Evolutionary conservation across 106 monocot genomes (phyloP).

Genomic region (Dendrobium nobile): DNA sequence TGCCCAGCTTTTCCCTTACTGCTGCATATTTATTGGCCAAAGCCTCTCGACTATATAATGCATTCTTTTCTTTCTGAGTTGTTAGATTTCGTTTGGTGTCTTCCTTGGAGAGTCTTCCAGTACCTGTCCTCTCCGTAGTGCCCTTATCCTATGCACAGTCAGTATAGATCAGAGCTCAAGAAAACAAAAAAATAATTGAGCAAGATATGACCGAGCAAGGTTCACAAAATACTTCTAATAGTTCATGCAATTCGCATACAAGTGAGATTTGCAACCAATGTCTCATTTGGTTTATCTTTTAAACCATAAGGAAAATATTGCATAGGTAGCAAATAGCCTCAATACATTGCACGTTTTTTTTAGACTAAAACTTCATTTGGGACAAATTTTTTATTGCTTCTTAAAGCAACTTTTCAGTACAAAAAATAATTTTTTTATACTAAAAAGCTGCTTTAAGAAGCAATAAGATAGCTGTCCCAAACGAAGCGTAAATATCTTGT

Average conservation of each 20-base stretch:
- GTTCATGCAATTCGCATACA: neutral
- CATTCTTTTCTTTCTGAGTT: conserved; percentile 28
- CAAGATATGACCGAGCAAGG: neutral
- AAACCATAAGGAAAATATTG: neutral
- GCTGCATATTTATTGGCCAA: conserved; percentile 65
- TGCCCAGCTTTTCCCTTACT: conserved; percentile 22
- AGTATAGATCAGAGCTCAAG: neutral
- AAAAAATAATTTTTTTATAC: too few species aligned
- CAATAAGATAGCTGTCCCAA: too few species aligned
- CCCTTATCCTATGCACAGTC: conserved; percentile 37
- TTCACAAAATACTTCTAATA: neutral
- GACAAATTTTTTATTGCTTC: too few species aligned
- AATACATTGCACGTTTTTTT: too few species aligned
- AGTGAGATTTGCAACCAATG: neutral
- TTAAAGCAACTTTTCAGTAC: too few species aligned
- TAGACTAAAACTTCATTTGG: too few species aligned
- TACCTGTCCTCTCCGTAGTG: conserved; percentile 16
- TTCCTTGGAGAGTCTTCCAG: conserved; percentile 17
- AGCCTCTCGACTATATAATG: conserved; percentile 36
- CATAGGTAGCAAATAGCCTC: neutral
- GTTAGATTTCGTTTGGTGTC: conserved; percentile 25
- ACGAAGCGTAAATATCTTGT: too few species aligned
- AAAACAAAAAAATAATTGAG: neutral
- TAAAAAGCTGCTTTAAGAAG: too few species aligned
- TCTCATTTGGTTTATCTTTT: neutral